Evolutionary conservation across 164 flowering plant species (phyloP), one percentile per base, ranked within the genome.

Genomic region (Amborella trichopoda): DNA sequence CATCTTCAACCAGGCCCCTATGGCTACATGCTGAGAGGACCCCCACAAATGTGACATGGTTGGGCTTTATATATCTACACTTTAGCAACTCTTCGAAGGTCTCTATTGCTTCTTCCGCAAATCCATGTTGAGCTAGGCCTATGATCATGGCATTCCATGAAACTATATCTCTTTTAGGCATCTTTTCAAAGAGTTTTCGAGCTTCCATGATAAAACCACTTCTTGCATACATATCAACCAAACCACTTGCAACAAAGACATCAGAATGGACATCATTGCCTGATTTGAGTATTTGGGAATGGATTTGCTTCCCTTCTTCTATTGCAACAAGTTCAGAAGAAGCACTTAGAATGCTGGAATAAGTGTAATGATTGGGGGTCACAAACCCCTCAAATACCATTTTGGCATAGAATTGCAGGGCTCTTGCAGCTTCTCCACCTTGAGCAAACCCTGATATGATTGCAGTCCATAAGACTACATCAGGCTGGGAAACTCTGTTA

Each of bases 1-100:
- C 68, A 14, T 58, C 60, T 20, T 50, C 49, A 28, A 64, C 54
- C 11, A 64, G 42, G 33, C 68, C 63, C 10, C 36, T 24, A 57
- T 64, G 60, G 41, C 55, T 54, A 33, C 68, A 64, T 33, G 68
- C 63, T 32, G 60, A 64, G 55, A 64, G 63, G 37, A 64, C 46
- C 45, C 56, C 63, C 24, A 54, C 18, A 20, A 16, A 64, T 16
- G 63, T 64, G 39, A 58, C 40, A 30, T 58, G 49, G 49, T 58
- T 59, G 17, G 60, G 68, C 55, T 54, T 49, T 28, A 64, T 5
- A 28, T 54, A 21, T 45, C 53, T 40, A 19, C 28, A 11, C 23
- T 42, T 41, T 36, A 49, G 14, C 34, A 64, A 44, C 36, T 50
- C 53, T 21, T 46, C 41, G 28, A 64, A 58, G 6, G 41, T 22